Percentiles rank a stretch among this genome's conserved stretches.
These are phyloP conservation scores for Lepiota subincarnata DNA, from an alignment of 768 basidiomycete genomes.

Conservation along the genomic window DNA sequence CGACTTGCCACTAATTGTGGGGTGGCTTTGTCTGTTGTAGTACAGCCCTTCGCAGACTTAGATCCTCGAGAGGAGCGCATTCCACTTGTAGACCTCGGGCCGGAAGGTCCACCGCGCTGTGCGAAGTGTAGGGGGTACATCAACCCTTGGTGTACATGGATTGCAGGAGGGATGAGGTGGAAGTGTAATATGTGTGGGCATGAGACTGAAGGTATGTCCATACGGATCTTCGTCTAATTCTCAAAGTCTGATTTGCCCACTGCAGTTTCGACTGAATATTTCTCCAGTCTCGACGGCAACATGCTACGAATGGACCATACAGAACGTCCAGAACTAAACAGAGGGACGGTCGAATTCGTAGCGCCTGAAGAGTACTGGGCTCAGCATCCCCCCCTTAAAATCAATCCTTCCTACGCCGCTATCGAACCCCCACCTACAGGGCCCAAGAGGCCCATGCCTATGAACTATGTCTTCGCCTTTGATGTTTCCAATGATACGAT, in stretches of 20 bases:
- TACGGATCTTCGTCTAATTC: constrained; percentile 5
- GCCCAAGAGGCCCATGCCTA: constrained; percentile 51
- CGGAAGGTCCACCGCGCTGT: constrained; percentile 79
- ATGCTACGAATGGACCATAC: constrained; percentile 75
- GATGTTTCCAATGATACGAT: constrained; percentile 76
- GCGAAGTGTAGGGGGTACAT: constrained; percentile 83
- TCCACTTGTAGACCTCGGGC: constrained; percentile 70
- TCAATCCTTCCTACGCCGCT: constrained; percentile 51
- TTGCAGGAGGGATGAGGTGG: constrained; percentile 81
- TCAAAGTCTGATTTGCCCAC: constrained; percentile 2
- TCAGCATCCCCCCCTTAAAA: constrained; percentile 51
- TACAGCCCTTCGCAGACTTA: constrained; percentile 90
- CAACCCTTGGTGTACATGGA: constrained; percentile 91
- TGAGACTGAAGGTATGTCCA: constrained; percentile 73
- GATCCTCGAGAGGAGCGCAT: constrained; percentile 75
- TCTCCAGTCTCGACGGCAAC: constrained; percentile 76
- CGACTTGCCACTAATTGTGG: constrained; percentile 77
- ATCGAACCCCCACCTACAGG: constrained; percentile 43
- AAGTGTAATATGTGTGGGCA: constrained; percentile 87
- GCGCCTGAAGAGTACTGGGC: constrained; percentile 89
- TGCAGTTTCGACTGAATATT: constrained; percentile 77
- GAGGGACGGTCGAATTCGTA: constrained; percentile 88
- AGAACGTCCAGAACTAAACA: constrained; percentile 80
- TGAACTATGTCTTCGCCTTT: constrained; percentile 82
- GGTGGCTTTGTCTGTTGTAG: constrained; percentile 77